These are phyloP conservation scores for Paraglomus brasilianum DNA, from an alignment of 192 early-diverging fungal genomes.

Conservation along the genomic window DNA sequence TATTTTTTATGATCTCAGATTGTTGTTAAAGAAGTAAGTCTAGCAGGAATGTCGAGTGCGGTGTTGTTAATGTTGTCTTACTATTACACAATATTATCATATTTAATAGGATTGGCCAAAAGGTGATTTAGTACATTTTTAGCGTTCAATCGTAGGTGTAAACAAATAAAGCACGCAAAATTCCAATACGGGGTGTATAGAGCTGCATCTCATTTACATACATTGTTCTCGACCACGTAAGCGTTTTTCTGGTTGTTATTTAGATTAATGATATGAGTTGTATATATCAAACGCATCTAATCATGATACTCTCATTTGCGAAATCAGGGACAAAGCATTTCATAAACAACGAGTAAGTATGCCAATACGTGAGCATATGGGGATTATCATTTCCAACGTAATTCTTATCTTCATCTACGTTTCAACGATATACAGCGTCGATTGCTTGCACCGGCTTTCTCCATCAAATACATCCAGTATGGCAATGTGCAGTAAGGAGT, in stretches of 20 bases:
- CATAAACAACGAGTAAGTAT: conserved; percentile 22
- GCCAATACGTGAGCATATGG: no score
- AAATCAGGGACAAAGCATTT: conserved; percentile 8
- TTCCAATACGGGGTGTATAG: background rate
- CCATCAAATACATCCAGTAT: conserved; percentile 49
- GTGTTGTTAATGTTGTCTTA: no score
- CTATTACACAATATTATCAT: background rate
- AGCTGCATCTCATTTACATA: background rate
- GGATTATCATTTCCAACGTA: no score
- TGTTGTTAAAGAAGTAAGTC: no score
- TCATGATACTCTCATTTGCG: background rate
- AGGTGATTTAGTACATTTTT: no score
- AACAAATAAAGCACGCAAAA: no score
- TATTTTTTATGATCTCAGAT: no score
- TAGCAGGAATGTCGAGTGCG: no score
- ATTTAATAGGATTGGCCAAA: conserved; percentile 1
- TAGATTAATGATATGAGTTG: background rate
- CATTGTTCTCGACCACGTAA: conserved; percentile 18
- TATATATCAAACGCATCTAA: no score
- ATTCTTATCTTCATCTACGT: no score
- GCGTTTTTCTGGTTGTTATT: background rate
- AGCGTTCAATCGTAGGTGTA: no score
- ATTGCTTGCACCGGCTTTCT: conserved; percentile 53
- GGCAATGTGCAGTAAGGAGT: no score
- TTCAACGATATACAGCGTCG: conserved; percentile 39